A percentile compares a stretch with the other conserved stretches of the same genome.
Conservation (phyloP, 2,329 filamentous ascomycete genomes). For the Nemania sp. region DNA sequence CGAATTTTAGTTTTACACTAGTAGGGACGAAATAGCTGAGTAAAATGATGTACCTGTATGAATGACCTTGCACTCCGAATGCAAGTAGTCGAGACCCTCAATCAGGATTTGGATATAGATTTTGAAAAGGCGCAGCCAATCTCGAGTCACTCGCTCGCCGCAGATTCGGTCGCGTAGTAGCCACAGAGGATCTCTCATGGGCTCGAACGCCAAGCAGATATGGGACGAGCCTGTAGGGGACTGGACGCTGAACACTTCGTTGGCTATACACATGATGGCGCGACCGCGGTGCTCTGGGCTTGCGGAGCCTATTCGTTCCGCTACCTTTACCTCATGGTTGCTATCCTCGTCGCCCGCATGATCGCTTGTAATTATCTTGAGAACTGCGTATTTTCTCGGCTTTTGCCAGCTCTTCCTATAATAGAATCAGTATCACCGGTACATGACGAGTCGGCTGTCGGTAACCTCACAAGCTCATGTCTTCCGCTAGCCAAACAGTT, state of each 20-base stretch:
- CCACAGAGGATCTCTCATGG: constrained; percentile 19
- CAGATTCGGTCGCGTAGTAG: constrained; percentile 6
- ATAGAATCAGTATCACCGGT: too few species aligned
- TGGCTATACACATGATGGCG: constrained; percentile 5
- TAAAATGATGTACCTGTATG: constrained; percentile 8
- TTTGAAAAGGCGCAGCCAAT: constrained; percentile 5
- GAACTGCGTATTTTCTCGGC: constrained; percentile 16
- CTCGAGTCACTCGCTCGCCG: background rate
- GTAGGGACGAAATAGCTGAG: background rate
- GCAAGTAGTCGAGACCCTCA: constrained; percentile 17
- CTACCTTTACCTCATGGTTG: constrained; percentile 12
- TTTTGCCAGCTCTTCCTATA: constrained; percentile 11
- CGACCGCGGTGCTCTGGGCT: constrained; percentile 18
- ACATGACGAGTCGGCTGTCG: background rate
- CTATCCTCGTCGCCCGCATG: background rate
- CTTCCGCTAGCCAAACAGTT: constrained; percentile 21
- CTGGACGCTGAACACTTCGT: constrained; percentile 6
- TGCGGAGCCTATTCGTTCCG: background rate
- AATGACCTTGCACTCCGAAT: constrained; percentile 21
- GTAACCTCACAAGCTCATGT: constrained; percentile 16
- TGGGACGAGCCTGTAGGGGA: constrained; percentile 12
- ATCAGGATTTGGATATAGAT: constrained; percentile 10
- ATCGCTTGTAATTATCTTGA: constrained; percentile 14
- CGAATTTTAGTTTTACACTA: background rate
- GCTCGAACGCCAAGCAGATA: constrained; percentile 17